Evolutionary conservation across 768 basidiomycete species (phyloP).

Genomic region (Termitomyces sp.): DNA sequence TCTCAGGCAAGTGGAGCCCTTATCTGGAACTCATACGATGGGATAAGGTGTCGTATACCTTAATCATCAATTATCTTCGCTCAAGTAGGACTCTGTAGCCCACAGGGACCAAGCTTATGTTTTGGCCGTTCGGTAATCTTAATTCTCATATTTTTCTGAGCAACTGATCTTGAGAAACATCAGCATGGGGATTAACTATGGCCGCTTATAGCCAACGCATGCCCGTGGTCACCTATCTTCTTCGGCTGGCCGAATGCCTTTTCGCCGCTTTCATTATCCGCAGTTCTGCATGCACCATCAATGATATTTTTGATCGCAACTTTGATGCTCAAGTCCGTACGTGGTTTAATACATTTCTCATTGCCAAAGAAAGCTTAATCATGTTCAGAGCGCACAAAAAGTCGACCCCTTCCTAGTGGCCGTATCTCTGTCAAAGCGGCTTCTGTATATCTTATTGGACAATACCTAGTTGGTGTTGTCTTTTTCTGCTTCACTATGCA

Average conservation of each 20-base stretch:
- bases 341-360: neutral
- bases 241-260: conserved; percentile 25
- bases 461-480: conserved; percentile 31
- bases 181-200: conserved; percentile 1
- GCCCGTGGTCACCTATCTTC: neutral
- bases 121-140: conserved; percentile 43
- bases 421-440: conserved; percentile 39
- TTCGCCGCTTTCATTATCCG: conserved; percentile 36
- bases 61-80: neutral
- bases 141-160: neutral
- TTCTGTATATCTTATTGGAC: conserved; percentile 31
- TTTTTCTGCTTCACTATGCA: conserved; percentile 28
- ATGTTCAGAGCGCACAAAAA: conserved; percentile 38
- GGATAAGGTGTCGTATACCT: conserved; percentile 30
- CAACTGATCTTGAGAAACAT: neutral
- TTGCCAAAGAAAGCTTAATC: neutral
- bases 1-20: neutral
- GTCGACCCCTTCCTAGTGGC: conserved; percentile 42
- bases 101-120: conserved; percentile 44
- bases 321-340: conserved; percentile 47
- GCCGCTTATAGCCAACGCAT: neutral
- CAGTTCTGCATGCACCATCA: conserved; percentile 46
- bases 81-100: conserved; percentile 26
- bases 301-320: conserved; percentile 47
- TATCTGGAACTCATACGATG: conserved; percentile 35